Base-by-base conservation (phyloP, 169 alveolate species). In the Cryptosporidium andersoni region DNA sequence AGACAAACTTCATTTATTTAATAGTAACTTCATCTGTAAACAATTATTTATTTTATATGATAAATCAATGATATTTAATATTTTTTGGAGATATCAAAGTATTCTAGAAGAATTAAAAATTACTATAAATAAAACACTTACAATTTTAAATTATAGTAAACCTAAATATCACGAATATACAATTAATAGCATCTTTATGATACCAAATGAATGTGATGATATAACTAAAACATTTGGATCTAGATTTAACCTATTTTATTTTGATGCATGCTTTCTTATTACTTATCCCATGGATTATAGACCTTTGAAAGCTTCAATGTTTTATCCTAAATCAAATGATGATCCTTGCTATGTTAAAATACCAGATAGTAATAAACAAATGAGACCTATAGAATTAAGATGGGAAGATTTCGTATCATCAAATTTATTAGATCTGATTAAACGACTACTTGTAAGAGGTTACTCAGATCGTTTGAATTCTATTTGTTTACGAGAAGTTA, bases 71-170 rank as follows among this genome's bases (percentile, higher is more conserved):
- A 39, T 2, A 3, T 53, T 45, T 45, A 74, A 74, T 60, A 51
- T 74, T 25, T 60, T 74, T 56, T 74, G 85, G 85, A 74, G 85
- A 74, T 74, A 68, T 9, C 85, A 74, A n/a, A 68, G 42, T 43
- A 12, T 74, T 8, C n/a, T 74, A 8, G 60, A 56, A 2, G 85
- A 74, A 51, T 48, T 74, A 11, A 58, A 12, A 12, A 43, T 16
- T n/a, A 60, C 60, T 9, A 7, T 74, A 56, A 74, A 42, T 25
- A 56, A 56, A 39, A 74, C 85, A 12, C 40, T 74, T 40, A 12
- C 12, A 9, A 36, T 74, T 40, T 45, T 74, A 58, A 68, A 74
- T 4, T 58, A 74, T 58, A 74, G 60, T 4, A 40, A 12, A 43
- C 55, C 60, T 11, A 9, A 43, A 3, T 40, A 42, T 48, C 55